Evolutionary conservation across 495 filamentous ascomycete species (phyloP).

Genomic region (Friedmanniomyces endolithicus): DNA sequence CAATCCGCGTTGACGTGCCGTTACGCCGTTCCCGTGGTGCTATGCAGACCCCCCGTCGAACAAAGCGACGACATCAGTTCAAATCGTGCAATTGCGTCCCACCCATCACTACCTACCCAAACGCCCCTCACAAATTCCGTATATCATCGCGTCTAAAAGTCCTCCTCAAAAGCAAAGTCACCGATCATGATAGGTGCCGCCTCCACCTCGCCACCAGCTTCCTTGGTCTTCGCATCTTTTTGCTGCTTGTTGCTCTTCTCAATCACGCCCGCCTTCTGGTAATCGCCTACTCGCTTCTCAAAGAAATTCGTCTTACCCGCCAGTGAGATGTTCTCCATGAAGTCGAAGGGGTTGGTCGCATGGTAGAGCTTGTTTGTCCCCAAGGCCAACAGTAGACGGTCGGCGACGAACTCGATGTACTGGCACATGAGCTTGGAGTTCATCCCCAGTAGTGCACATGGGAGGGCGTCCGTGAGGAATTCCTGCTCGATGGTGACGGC

Average conservation of each 20-base stretch:
- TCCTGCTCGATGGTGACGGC: constrained; percentile 93
- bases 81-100: not conserved
- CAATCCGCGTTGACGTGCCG: not conserved
- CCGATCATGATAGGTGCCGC: constrained; percentile 53
- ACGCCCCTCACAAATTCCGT: not conserved
- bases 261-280: constrained; percentile 99
- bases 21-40: not conserved
- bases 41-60: not conserved
- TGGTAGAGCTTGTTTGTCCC: constrained; percentile 92
- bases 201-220: constrained; percentile 29
- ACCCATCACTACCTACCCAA: constrained; percentile 6
- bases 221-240: constrained; percentile 31
- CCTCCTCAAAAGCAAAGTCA: constrained; percentile 89
- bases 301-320: constrained; percentile 99
- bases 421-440: constrained; percentile 95
- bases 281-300: constrained; percentile 98
- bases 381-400: constrained; percentile 81
- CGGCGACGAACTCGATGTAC: constrained; percentile 98
- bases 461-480: constrained; percentile 92
- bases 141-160: constrained; percentile 55
- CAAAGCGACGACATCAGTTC: not conserved
- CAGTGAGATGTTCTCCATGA: constrained; percentile 99
- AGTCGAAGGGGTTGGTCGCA: constrained; percentile 92
- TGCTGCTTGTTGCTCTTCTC: constrained; percentile 70
- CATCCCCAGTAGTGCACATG: constrained; percentile 88